Base-by-base conservation (phyloP, 805 yeast genomes). In the Candida qinlingensis region DNA sequence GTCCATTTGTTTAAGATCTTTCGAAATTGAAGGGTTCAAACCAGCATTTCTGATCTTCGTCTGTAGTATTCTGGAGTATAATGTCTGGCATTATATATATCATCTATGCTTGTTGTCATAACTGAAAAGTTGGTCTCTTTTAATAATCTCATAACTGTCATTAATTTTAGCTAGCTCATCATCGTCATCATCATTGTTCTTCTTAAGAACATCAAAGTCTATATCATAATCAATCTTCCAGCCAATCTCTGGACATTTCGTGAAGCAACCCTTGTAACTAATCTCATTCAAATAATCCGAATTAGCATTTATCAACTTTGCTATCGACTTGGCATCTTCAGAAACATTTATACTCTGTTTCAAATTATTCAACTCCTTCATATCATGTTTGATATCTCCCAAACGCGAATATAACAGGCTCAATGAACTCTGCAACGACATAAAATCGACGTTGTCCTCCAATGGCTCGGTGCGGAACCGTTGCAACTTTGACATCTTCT, bases 211-310 rank as follows among this genome's bases (percentile, higher is more conserved):
- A 9, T 51, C 48, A 19, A 59, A 12, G 19, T 58, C 58, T 7
- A 60, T 40, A 4, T 55, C 62, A 37, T 54, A 60, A n/a, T 58
- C 59, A 4, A 51, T 31, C 10, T 52, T 48, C 65, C 65, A 61
- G 36, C 56, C 46, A 13, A 61, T 47, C 6, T 41, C 46, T 2
- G 65, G 65, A 41, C 61, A 56, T 42, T 58, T 60, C 25, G 58
- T 51, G 30, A 27, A 46, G 28, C 47, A 11, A 5, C 63, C 63
- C 43, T 58, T 59, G 49, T 61, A 61, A 38, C 50, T 46, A 43
- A 61, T 60, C 47, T 60, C 61, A n/a, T 54, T 56, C 38, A 61
- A 47, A 41, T 57, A 60, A 38, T 52, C 50, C 3, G 56, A 37
- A 37, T 58, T 53, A 26, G 37, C 33, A 10, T 52, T 27, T 7